Conservation (phyloP, 257 asterid species). For the Handroanthus guayacan region DNA sequence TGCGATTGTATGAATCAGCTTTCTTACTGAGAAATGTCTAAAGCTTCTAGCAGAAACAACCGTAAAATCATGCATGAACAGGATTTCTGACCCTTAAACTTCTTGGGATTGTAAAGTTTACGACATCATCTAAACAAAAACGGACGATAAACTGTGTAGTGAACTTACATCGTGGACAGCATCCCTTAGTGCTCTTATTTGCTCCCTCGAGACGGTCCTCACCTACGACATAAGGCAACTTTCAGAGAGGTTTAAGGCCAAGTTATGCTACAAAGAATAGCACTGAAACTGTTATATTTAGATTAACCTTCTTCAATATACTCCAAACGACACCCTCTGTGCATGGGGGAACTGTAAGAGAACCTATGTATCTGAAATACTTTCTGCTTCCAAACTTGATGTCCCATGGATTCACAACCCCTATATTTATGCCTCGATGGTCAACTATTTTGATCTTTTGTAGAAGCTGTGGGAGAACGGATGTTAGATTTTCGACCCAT, state of each 20-base stretch:
- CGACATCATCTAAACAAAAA: not conserved
- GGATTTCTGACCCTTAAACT: no score
- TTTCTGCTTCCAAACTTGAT: slow-evolving; percentile 60
- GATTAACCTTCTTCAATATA: slow-evolving; percentile 54
- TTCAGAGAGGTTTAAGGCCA: not conserved
- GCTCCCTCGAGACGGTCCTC: slow-evolving; percentile 70
- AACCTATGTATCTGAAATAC: slow-evolving; percentile 74
- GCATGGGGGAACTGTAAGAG: slow-evolving; percentile 91
- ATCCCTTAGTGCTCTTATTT: slow-evolving; percentile 50
- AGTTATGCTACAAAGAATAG: not conserved
- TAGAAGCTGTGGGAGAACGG: slow-evolving; percentile 44
- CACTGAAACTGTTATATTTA: not conserved
- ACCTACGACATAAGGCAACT: slow-evolving; percentile 42
- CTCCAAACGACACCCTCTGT: slow-evolving; percentile 84
- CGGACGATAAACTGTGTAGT: no score
- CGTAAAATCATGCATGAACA: no score
- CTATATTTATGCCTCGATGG: slow-evolving; percentile 44
- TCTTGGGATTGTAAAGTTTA: no score
- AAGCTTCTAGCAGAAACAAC: no score
- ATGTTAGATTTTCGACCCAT: no score
- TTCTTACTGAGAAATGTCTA: not conserved
- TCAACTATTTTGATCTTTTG: slow-evolving; percentile 17
- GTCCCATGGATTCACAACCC: slow-evolving; percentile 52
- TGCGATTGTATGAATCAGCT: slow-evolving; percentile 17
- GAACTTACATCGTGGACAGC: slow-evolving; percentile 77